Conservation (phyloP, 305 asterid genomes). For the Euphrasia arctica region DNA sequence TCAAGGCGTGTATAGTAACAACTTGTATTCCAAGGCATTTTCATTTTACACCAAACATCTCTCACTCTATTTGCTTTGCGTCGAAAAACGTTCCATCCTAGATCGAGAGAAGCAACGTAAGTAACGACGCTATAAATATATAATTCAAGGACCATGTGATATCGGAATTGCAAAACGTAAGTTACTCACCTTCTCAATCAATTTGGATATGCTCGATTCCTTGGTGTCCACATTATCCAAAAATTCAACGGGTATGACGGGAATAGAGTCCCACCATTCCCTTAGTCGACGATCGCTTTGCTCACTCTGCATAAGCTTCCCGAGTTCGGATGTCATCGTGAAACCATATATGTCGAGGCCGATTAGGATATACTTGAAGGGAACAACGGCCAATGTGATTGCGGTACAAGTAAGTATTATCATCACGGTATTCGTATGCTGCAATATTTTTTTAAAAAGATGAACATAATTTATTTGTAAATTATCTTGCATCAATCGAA, state of each 20-base stretch:
- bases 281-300: slow-evolving; percentile 59
- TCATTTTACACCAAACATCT: background rate
- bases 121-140: background rate
- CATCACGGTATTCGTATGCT: slow-evolving; percentile 80
- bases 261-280: slow-evolving; percentile 99
- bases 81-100: background rate
- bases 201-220: slow-evolving; percentile 22
- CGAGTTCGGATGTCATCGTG: slow-evolving; percentile 40
- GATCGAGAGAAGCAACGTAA: background rate
- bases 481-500: background rate
- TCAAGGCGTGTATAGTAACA: no score
- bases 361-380: slow-evolving; percentile 60
- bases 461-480: no score
- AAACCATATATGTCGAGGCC: slow-evolving; percentile 37
- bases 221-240: slow-evolving; percentile 52
- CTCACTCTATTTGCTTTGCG: background rate
- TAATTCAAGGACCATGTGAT: background rate
- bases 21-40: no score
- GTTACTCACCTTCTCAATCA: slow-evolving; percentile 19
- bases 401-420: slow-evolving; percentile 35
- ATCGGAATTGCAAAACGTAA: background rate
- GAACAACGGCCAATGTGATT: slow-evolving; percentile 45
- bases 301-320: slow-evolving; percentile 44
- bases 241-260: slow-evolving; percentile 55
- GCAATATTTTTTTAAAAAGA: slow-evolving; percentile 10